Percentiles rank a stretch among this genome's conserved stretches.
These are phyloP conservation scores for Neurospora sublineolata DNA, from an alignment of 495 filamentous ascomycete species.

Conservation along the genomic window DNA sequence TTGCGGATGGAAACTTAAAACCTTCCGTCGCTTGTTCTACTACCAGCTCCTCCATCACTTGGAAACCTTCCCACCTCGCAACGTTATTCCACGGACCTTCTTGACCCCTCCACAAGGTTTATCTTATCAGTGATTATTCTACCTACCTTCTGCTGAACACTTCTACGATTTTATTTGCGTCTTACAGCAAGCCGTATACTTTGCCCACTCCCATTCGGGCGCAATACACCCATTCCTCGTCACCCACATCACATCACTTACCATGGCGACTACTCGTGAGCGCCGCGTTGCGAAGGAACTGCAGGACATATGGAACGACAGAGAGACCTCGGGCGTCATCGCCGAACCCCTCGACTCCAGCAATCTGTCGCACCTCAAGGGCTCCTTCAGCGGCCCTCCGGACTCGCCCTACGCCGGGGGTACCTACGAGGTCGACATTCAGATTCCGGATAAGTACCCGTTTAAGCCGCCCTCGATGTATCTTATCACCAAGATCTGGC, in stretches of 20 bases:
- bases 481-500: slow-evolving; percentile 94
- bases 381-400: slow-evolving; percentile 76
- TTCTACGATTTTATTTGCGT: background rate
- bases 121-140: background rate
- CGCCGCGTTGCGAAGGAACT: slow-evolving; percentile 90
- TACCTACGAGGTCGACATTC: slow-evolving; percentile 70
- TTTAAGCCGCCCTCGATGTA: slow-evolving; percentile 89
- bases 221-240: background rate
- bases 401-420: slow-evolving; percentile 93
- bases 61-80: background rate
- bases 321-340: slow-evolving; percentile 55
- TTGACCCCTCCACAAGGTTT: background rate
- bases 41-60: background rate
- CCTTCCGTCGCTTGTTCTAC: background rate
- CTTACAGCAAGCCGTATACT: background rate
- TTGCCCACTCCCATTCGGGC: background rate
- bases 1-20: background rate
- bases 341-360: slow-evolving; percentile 50
- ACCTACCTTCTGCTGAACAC: background rate
- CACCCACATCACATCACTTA: background rate
- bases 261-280: slow-evolving; percentile 65
- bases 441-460: slow-evolving; percentile 80
- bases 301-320: slow-evolving; percentile 69
- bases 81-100: background rate
- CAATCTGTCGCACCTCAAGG: slow-evolving; percentile 75